A percentile compares a stretch with the other conserved stretches of the same genome.
Conservation (phyloP, 768 basidiomycete species). For the Collybia nuda region DNA sequence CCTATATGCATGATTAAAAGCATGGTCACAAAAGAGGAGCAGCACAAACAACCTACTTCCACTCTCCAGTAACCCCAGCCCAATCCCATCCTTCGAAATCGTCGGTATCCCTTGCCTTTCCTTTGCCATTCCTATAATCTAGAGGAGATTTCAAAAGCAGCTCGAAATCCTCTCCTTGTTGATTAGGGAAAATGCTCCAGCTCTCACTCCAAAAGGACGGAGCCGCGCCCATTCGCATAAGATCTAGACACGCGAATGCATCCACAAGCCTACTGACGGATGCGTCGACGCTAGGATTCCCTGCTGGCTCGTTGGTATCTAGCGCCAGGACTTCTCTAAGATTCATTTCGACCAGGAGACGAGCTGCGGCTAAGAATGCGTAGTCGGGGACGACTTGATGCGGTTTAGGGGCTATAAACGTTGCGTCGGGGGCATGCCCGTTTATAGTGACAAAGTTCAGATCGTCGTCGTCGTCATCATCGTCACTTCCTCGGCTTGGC, state of each 20-base stretch:
- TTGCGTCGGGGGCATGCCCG: conserved; percentile 10
- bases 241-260: conserved; percentile 26
- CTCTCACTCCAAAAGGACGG: conserved; percentile 37
- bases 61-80: conserved; percentile 54
- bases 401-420: conserved; percentile 17
- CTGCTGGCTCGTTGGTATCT: not conserved
- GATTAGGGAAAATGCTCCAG: conserved; percentile 7
- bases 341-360: conserved; percentile 52
- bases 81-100: conserved; percentile 51
- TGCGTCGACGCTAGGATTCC: not conserved
- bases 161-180: conserved; percentile 8
- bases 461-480: conserved; percentile 14
- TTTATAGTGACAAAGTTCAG: conserved; percentile 14
- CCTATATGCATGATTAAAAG: conserved; percentile 23
- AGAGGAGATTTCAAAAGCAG: no score
- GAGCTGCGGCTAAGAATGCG: conserved; percentile 47
- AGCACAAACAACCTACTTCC: conserved; percentile 38
- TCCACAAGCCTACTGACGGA: conserved; percentile 9
- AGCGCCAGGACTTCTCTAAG: conserved; percentile 35
- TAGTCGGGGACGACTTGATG: conserved; percentile 44
- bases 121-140: conserved; percentile 18
- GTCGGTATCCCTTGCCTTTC: conserved; percentile 8
- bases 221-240: conserved; percentile 37
- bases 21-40: not conserved
- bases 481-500: conserved; percentile 11